These are phyloP conservation scores for Schizosaccharomyces japonicus DNA, from an alignment of 805 yeast genomes.

Conservation along the genomic window DNA sequence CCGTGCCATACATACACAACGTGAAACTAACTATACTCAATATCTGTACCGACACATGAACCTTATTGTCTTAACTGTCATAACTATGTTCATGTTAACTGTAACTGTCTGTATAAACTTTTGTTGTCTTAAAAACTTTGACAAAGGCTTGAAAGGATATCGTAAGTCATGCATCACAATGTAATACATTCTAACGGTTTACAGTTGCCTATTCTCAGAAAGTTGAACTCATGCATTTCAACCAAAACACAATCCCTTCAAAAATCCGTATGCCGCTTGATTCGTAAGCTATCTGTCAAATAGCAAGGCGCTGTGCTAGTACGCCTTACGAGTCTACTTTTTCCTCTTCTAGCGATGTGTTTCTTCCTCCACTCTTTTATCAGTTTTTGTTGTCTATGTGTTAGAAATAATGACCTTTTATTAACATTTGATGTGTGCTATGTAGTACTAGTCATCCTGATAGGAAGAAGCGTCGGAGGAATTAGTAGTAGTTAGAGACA, in stretches of 20 bases:
- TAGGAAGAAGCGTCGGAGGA: background rate
- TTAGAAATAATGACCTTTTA: too few relatives aligned
- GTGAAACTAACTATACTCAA: constrained; percentile 21
- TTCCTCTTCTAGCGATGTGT: too few relatives aligned
- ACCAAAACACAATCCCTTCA: background rate
- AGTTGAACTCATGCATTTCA: background rate
- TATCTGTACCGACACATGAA: constrained; percentile 23
- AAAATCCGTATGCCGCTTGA: background rate
- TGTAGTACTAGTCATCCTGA: background rate
- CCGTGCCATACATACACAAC: constrained; percentile 18
- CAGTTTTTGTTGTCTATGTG: background rate
- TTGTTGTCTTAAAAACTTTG: constrained; percentile 14
- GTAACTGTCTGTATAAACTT: constrained; percentile 16
- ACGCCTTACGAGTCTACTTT: too few relatives aligned
- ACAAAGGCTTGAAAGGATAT: constrained; percentile 12
- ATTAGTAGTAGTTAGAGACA: too few relatives aligned
- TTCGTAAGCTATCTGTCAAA: background rate
- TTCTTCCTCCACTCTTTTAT: constrained; percentile 7
- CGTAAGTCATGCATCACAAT: background rate
- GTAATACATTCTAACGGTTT: background rate
- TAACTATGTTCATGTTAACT: constrained; percentile 20
- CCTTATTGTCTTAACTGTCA: constrained; percentile 22
- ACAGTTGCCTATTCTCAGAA: background rate
- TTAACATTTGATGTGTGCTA: background rate
- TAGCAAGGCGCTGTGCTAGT: constrained; percentile 10